A percentile compares a stretch with the other conserved stretches of the same genome.
Conservation (phyloP, 257 asterid species). For the Anisodus tanguticus region DNA sequence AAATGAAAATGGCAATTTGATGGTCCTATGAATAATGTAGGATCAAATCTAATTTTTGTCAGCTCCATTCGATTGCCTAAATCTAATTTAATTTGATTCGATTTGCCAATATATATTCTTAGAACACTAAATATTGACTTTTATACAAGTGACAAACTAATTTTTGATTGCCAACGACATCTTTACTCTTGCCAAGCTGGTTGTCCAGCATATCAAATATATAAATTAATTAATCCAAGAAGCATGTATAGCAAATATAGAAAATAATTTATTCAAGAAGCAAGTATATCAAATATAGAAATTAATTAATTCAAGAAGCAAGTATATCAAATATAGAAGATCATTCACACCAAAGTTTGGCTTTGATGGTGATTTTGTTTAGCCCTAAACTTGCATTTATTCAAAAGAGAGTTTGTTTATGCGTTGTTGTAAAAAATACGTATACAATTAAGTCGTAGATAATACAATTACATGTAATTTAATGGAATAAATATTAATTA, state of each 20-base stretch:
- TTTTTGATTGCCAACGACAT: background rate
- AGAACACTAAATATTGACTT: background rate
- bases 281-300: no score
- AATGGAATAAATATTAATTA: no score
- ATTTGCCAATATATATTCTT: background rate
- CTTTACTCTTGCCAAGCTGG: background rate
- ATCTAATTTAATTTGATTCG: background rate
- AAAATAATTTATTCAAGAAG: no score
- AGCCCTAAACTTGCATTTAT: no score
- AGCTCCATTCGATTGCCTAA: background rate
- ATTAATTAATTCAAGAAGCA: no score
- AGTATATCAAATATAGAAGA: no score
- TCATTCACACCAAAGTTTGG: no score
- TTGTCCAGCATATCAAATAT: background rate
- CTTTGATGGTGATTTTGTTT: no score
- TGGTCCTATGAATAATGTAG: slow-evolving; percentile 37
- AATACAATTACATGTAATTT: no score
- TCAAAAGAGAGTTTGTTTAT: no score
- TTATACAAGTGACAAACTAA: background rate
- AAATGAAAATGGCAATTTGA: slow-evolving; percentile 27
- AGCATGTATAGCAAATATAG: background rate
- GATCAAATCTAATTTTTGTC: background rate
- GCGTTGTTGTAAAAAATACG: no score
- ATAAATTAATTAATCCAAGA: background rate
- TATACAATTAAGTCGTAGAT: no score